Percentiles rank a stretch among this genome's conserved stretches.
Conservation (phyloP, 306 rosid species). For the Malus asiatica region DNA sequence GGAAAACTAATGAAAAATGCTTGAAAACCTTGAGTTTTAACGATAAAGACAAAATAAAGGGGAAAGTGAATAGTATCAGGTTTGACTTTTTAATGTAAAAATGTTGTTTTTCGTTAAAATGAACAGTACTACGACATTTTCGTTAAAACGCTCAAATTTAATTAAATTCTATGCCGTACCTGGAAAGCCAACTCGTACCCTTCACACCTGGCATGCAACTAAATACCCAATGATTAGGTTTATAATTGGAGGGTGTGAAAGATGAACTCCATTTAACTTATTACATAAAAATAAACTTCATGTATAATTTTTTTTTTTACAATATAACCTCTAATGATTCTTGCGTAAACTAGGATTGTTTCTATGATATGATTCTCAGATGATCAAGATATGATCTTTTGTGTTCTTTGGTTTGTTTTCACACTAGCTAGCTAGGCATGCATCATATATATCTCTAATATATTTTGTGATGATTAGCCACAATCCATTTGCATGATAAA, state of each 20-base stretch:
- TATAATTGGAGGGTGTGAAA: conserved; percentile 9
- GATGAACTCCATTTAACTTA: conserved; percentile 3
- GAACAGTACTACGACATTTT: no score
- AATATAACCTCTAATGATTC: neutral
- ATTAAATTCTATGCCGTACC: conserved; percentile 18
- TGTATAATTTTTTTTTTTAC: neutral
- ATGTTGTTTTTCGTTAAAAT: no score
- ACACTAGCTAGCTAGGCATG: neutral
- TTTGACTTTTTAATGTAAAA: no score
- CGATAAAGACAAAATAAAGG: no score
- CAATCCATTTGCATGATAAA: neutral
- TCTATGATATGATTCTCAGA: neutral
- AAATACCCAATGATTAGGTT: conserved; percentile 30
- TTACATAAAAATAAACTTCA: neutral
- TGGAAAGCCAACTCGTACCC: conserved; percentile 24
- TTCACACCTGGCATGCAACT: conserved; percentile 34
- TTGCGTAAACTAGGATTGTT: conserved; percentile 21
- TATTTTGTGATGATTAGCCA: conserved; percentile 17
- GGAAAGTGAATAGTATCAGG: no score
- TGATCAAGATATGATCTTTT: neutral
- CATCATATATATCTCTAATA: neutral
- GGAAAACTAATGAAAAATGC: no score
- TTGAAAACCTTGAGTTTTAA: no score
- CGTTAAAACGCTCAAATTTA: neutral
- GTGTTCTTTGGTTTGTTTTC: neutral